A percentile compares a stretch with the other conserved stretches of the same genome.
Conservation (phyloP, 331 rosid genomes). For the Quercus lobata region DNA sequence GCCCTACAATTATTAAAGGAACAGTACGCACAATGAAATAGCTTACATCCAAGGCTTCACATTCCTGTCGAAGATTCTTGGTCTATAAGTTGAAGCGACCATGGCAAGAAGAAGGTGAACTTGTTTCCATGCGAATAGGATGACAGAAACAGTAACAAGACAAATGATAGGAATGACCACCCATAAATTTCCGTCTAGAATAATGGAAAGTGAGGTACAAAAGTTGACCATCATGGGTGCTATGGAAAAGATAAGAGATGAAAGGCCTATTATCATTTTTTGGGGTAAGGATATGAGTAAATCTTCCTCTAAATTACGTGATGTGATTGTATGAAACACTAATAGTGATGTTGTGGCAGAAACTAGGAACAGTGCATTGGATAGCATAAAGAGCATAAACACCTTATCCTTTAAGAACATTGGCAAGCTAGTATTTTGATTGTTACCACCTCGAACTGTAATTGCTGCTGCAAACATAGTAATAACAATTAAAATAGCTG, state of each 20-base stretch:
- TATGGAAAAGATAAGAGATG: not conserved
- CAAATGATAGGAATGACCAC: not conserved
- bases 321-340: no score
- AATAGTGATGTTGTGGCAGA: not conserved
- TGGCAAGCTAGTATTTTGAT: not conserved
- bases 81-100: not conserved
- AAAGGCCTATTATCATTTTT: not conserved
- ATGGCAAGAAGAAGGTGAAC: not conserved
- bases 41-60: no score
- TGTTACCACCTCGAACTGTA: not conserved
- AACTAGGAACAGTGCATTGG: not conserved
- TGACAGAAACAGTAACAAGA: not conserved
- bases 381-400: not conserved
- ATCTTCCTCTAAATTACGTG: no score
- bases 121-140: not conserved
- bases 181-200: not conserved
- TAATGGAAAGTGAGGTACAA: not conserved
- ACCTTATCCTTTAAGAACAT: not conserved
- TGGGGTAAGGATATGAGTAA: not conserved
- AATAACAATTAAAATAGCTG: not conserved
- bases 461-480: not conserved
- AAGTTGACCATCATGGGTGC: not conserved
- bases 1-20: no score
- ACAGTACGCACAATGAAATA: no score
- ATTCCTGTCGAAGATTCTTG: no score